phyloP scores from a whole-genome alignment of 805 yeast genomes.

The Blastobotrys terrestris region DNA sequence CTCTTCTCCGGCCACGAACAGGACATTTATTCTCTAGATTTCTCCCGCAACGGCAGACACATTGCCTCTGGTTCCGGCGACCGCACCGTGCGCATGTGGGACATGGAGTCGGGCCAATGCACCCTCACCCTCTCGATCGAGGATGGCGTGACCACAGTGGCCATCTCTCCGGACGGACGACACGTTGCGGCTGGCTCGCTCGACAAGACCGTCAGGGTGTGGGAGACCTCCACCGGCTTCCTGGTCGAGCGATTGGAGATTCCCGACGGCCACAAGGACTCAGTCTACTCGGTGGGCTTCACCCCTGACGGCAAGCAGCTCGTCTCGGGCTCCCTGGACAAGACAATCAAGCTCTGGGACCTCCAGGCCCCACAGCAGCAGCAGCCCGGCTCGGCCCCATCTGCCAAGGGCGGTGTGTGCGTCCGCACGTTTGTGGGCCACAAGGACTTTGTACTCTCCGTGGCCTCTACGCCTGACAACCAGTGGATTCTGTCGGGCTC shows the following conservation, averaged over 20 bases:
- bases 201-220: conserved; percentile 91
- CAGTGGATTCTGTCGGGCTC: conserved; percentile 90
- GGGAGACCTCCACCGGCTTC: conserved; percentile 93
- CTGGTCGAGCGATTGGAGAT: conserved; percentile 87
- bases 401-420: conserved; percentile 45
- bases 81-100: conserved; percentile 95
- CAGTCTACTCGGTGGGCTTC: conserved; percentile 91
- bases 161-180: conserved; percentile 91
- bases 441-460: conserved; percentile 90
- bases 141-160: conserved; percentile 97
- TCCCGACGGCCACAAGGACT: conserved; percentile 93
- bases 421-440: conserved; percentile 94
- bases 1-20: conserved; percentile 89
- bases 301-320: conserved; percentile 87
- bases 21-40: conserved; percentile 92
- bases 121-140: conserved; percentile 83
- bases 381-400: conserved; percentile 19
- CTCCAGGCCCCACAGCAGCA: conserved; percentile 47
- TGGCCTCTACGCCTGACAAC: conserved; percentile 89
- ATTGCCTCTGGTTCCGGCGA: conserved; percentile 96
- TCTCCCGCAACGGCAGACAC: conserved; percentile 89
- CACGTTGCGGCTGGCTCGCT: conserved; percentile 94
- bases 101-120: conserved; percentile 82
- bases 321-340: conserved; percentile 90
- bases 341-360: conserved; percentile 95